A percentile compares a stretch with the other conserved stretches of the same genome.
Evolutionary conservation across 106 monocot genomes (phyloP).

Genomic region (Acanthochlamys bracteata): DNA sequence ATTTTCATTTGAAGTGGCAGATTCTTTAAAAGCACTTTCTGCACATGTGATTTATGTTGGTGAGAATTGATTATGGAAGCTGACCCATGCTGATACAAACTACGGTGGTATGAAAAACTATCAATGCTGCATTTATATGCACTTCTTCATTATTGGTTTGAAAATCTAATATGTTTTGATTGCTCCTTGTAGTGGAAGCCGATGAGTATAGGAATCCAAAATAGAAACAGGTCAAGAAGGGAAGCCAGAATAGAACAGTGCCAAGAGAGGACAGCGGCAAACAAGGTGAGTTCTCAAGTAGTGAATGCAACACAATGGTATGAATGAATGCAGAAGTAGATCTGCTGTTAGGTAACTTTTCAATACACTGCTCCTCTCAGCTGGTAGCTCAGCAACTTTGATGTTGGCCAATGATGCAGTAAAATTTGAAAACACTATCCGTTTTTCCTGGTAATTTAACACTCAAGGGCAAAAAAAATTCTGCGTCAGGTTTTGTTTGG

Average conservation of each 20-base stretch:
- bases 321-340: slow-evolving; percentile 6
- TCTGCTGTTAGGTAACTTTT: slow-evolving; percentile 17
- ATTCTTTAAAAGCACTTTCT: no score
- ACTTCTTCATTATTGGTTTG: not conserved
- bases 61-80: not conserved
- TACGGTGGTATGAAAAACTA: not conserved
- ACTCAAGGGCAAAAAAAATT: no score
- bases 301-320: slow-evolving; percentile 13
- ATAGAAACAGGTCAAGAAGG: not conserved
- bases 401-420: slow-evolving; percentile 4
- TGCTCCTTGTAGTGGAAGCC: not conserved
- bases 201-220: slow-evolving; percentile 1
- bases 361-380: slow-evolving; percentile 11
- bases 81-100: slow-evolving; percentile 2
- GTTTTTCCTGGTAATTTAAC: no score
- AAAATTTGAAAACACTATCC: not conserved
- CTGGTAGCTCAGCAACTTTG: slow-evolving; percentile 9
- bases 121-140: slow-evolving; percentile 24
- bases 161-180: not conserved
- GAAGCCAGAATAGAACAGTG: no score
- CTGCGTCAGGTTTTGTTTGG: no score
- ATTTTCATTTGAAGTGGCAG: no score
- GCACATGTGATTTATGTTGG: not conserved
- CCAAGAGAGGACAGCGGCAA: not conserved
- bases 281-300: not conserved